Conservation (phyloP, 257 asterid species). For the Salvia miltiorrhiza region DNA sequence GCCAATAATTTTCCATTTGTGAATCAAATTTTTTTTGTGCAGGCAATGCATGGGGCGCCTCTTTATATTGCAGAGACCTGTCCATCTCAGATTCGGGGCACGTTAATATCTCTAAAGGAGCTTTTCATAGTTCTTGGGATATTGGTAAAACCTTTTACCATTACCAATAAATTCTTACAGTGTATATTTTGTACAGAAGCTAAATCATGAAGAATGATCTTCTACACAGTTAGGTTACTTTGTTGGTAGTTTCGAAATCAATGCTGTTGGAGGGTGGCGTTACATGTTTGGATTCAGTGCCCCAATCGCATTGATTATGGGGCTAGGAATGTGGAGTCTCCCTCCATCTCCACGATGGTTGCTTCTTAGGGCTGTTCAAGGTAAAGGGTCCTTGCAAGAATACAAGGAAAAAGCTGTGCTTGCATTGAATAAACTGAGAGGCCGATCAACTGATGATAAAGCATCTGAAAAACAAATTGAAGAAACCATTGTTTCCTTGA, state of each 20-base stretch:
- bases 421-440: constrained; percentile 81
- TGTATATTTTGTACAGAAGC: constrained; percentile 16
- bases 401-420: constrained; percentile 73
- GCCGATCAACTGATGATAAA: constrained; percentile 61
- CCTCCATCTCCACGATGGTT: constrained; percentile 99
- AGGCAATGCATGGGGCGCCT: constrained; percentile 99
- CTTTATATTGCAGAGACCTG: constrained; percentile 96
- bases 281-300: constrained; percentile 87
- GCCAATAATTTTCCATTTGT: constrained; percentile 4
- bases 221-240: constrained; percentile 77
- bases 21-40: constrained; percentile 28
- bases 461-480: constrained; percentile 78
- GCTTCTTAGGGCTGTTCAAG: constrained; percentile 91
- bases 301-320: constrained; percentile 83
- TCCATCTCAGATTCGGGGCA: constrained; percentile 96
- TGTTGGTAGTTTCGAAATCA: constrained; percentile 71
- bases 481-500: constrained; percentile 67
- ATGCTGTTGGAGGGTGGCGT: constrained; percentile 95
- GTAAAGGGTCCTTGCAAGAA: constrained; percentile 77
- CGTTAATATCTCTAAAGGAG: constrained; percentile 93
- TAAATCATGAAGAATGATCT: constrained; percentile 18
- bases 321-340: constrained; percentile 86
- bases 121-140: constrained; percentile 93
- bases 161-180: background rate
- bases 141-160: constrained; percentile 47